Conservation (phyloP, 495 filamentous ascomycete species). For the Penicillium malachiteum region DNA sequence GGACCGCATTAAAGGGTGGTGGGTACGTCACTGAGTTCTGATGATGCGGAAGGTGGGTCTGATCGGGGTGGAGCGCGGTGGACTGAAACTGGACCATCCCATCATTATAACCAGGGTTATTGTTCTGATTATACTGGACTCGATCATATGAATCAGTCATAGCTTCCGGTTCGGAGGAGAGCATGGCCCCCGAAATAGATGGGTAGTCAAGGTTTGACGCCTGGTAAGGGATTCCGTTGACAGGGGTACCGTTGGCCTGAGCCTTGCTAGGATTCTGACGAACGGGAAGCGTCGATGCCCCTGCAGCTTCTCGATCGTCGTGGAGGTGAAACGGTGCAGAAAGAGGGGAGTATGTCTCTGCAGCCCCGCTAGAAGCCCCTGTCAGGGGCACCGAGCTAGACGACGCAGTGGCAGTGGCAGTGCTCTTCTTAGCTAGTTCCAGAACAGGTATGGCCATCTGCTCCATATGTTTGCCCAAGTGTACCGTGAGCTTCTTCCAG, state of each 20-base stretch:
- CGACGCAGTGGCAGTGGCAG: constrained; percentile 11
- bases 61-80: constrained; percentile 15
- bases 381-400: constrained; percentile 9
- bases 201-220: constrained; percentile 18
- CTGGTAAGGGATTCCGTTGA: constrained; percentile 13
- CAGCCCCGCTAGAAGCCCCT: constrained; percentile 3
- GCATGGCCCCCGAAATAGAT: constrained; percentile 26
- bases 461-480: constrained; percentile 97
- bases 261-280: constrained; percentile 19
- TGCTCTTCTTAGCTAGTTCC: constrained; percentile 57
- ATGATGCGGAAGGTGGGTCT: constrained; percentile 28
- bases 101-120: constrained; percentile 7
- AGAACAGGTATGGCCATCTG: constrained; percentile 85
- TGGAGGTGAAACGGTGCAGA: constrained; percentile 7
- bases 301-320: constrained; percentile 1
- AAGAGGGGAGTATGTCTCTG: constrained; percentile 11
- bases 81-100: constrained; percentile 15
- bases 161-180: constrained; percentile 33
- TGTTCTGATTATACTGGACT: constrained; percentile 3
- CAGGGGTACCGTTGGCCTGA: background rate
- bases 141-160: constrained; percentile 13
- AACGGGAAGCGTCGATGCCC: constrained; percentile 9
- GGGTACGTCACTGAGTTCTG: constrained; percentile 41
- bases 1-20: constrained; percentile 36
- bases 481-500: constrained; percentile 94